Conservation (phyloP, 345 rosid species). For the Linum tenue region DNA sequence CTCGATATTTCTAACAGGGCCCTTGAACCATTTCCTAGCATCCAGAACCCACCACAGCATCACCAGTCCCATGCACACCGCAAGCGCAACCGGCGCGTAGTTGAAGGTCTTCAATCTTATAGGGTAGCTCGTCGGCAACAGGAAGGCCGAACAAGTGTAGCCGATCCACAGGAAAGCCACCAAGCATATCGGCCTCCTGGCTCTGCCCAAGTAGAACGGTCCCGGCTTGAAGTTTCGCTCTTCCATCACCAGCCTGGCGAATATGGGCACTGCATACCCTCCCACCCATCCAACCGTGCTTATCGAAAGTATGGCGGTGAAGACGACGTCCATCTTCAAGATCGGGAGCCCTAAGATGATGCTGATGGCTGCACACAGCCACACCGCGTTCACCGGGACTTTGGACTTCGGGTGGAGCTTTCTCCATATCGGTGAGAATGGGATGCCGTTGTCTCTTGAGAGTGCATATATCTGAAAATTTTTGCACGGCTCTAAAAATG, state of each 20-base stretch:
- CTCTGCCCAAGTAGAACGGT: constrained; percentile 20
- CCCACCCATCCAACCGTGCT: constrained; percentile 26
- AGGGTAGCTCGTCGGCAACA: constrained; percentile 18
- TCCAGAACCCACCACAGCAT: constrained; percentile 24
- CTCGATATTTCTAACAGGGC: background rate
- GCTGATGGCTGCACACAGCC: constrained; percentile 18
- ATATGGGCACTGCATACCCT: constrained; percentile 21
- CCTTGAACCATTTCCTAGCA: constrained; percentile 15
- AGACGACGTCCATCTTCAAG: constrained; percentile 17
- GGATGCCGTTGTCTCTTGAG: constrained; percentile 25
- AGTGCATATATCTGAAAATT: constrained; percentile 16
- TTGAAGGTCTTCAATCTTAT: constrained; percentile 16
- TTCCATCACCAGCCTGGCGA: constrained; percentile 12
- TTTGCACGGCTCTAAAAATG: background rate
- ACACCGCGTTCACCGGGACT: constrained; percentile 21
- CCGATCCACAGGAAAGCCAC: constrained; percentile 24
- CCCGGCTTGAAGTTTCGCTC: constrained; percentile 20
- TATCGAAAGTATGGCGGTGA: constrained; percentile 24
- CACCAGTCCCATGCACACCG: constrained; percentile 3
- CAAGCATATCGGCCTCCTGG: constrained; percentile 18
- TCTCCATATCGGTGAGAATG: constrained; percentile 21
- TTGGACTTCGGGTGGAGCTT: constrained; percentile 17
- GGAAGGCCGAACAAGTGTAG: constrained; percentile 9
- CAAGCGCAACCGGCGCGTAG: constrained; percentile 17
- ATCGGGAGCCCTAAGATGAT: constrained; percentile 18